Percentiles rank a stretch among this genome's conserved stretches.
Evolutionary conservation across 257 asterid species (phyloP).

Genomic region (Mitragyna speciosa): DNA sequence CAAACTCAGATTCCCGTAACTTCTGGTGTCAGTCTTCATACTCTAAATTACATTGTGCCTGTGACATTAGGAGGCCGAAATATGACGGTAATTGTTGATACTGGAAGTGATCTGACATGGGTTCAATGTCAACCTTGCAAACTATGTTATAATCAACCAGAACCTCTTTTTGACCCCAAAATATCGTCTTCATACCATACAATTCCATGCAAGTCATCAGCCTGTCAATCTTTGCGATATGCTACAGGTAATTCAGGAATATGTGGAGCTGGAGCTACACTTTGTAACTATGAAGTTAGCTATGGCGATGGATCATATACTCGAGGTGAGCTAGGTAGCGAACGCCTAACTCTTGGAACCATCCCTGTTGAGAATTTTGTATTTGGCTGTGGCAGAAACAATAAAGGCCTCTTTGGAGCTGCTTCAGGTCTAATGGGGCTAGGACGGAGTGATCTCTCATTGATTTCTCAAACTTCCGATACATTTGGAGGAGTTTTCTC

Average conservation of each 20-base stretch:
- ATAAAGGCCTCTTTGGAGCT: conserved; percentile 73
- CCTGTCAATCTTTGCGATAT: conserved; percentile 55
- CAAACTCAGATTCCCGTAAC: conserved; percentile 50
- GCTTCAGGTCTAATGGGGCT: conserved; percentile 87
- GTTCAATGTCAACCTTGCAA: conserved; percentile 88
- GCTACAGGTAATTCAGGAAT: conserved; percentile 57
- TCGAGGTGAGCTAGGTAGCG: conserved; percentile 64
- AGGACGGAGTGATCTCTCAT: conserved; percentile 73
- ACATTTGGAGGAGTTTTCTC: conserved; percentile 73
- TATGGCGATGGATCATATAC: conserved; percentile 92
- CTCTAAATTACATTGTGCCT: conserved; percentile 74
- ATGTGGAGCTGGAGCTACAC: conserved; percentile 40
- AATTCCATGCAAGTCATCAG: conserved; percentile 54
- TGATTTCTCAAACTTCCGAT: conserved; percentile 59
- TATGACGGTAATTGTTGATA: conserved; percentile 73
- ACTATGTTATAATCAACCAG: conserved; percentile 68
- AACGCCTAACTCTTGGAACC: conserved; percentile 50
- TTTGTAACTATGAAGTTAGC: conserved; percentile 58
- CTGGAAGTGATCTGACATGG: conserved; percentile 90
- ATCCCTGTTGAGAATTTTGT: conserved; percentile 44
- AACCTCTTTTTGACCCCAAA: conserved; percentile 69
- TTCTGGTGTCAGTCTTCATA: conserved; percentile 67
- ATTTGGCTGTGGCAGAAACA: conserved; percentile 75
- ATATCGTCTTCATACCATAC: conserved; percentile 55
- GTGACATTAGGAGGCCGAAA: conserved; percentile 58